Evolutionary conservation across 2,329 filamentous ascomycete species (phyloP).

Genomic region (Fusarium staphyleae): DNA sequence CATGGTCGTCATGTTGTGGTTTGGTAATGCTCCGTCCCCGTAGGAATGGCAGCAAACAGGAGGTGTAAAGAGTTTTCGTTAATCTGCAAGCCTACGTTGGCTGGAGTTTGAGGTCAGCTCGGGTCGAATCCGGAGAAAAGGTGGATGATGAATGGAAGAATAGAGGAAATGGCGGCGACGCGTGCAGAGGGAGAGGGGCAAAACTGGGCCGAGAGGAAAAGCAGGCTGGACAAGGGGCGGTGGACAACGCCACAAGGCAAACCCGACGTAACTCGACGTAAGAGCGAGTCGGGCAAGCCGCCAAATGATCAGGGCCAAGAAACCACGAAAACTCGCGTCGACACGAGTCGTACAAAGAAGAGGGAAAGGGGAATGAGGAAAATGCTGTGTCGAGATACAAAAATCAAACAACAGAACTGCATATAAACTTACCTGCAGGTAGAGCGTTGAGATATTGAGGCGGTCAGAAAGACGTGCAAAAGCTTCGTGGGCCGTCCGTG

Average conservation of each 20-base stretch:
- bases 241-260: slow-evolving; percentile 42
- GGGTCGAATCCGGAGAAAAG: slow-evolving; percentile 15
- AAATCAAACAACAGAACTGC: not conserved
- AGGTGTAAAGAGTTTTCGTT: slow-evolving; percentile 13
- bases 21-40: slow-evolving; percentile 34
- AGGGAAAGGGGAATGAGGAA: not conserved
- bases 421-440: slow-evolving; percentile 36
- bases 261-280: slow-evolving; percentile 33
- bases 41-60: slow-evolving; percentile 27
- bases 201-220: slow-evolving; percentile 37
- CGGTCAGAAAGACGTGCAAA: slow-evolving; percentile 38
- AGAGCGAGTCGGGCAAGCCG: slow-evolving; percentile 22
- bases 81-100: slow-evolving; percentile 36
- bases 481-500: slow-evolving; percentile 20
- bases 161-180: slow-evolving; percentile 24
- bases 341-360: slow-evolving; percentile 6
- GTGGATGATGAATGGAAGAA: slow-evolving; percentile 19
- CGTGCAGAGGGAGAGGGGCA: slow-evolving; percentile 34
- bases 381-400: not conserved
- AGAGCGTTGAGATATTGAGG: slow-evolving; percentile 26
- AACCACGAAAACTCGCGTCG: slow-evolving; percentile 18
- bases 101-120: slow-evolving; percentile 29
- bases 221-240: slow-evolving; percentile 36
- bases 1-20: slow-evolving; percentile 59
- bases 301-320: not conserved